phyloP scores from a whole-genome alignment of 306 rosid species.

The Rosa chinensis region DNA sequence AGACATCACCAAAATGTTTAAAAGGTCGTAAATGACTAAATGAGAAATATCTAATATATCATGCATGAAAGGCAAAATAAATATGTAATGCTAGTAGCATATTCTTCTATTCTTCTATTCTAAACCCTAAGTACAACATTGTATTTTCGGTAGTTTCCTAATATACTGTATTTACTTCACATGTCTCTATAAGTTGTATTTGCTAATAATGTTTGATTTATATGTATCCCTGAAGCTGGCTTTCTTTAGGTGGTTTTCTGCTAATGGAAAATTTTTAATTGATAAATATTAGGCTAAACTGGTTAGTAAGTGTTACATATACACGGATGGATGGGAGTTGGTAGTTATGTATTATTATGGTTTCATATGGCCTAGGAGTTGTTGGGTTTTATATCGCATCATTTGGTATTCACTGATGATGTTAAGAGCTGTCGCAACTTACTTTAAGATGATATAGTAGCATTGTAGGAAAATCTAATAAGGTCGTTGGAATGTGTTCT shows the following conservation, averaged over 20 bases:
- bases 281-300: not conserved
- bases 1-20: not conserved
- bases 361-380: not conserved
- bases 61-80: slow-evolving; percentile 3
- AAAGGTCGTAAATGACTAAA: not conserved
- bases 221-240: not conserved
- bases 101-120: no score
- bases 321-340: not conserved
- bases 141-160: not conserved
- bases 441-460: not conserved
- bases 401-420: not conserved
- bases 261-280: not conserved
- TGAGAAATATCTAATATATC: not conserved
- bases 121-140: not conserved
- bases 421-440: no score
- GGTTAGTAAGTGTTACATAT: not conserved
- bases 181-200: not conserved
- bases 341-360: not conserved
- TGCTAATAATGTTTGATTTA: not conserved
- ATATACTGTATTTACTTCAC: not conserved
- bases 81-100: not conserved
- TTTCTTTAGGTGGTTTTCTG: not conserved
- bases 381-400: not conserved
- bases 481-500: not conserved
- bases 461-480: slow-evolving; percentile 3